A percentile compares a stretch with the other conserved stretches of the same genome.
phyloP scores from a whole-genome alignment of 495 filamentous ascomycete species.

The Xylaria telfairii region DNA sequence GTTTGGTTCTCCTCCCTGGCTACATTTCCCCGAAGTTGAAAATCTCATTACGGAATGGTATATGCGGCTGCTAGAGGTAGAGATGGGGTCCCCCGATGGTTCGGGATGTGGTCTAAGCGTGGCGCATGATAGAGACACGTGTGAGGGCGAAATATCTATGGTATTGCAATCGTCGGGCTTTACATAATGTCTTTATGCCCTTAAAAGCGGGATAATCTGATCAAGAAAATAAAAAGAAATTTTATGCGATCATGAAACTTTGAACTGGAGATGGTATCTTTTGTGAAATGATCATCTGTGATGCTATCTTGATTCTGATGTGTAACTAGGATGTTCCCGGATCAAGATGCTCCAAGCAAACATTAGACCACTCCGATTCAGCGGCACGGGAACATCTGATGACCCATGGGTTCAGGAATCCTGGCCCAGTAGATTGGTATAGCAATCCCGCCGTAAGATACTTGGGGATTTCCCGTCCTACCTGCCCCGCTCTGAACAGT shows the following conservation, averaged over 20 bases:
- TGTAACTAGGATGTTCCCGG: not conserved
- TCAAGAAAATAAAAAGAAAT: not conserved
- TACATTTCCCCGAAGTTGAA: slow-evolving; percentile 20
- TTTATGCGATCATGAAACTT: not conserved
- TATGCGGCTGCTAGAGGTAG: slow-evolving; percentile 24
- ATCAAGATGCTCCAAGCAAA: not conserved
- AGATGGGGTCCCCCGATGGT: slow-evolving; percentile 14
- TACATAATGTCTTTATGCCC: slow-evolving; percentile 6
- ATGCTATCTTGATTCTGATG: no score
- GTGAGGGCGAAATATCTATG: slow-evolving; percentile 9
- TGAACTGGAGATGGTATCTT: no score
- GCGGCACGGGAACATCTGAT: not conserved
- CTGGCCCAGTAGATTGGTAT: no score
- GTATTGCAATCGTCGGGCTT: not conserved
- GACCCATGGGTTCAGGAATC: no score
- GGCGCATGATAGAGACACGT: slow-evolving; percentile 24
- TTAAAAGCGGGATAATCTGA: slow-evolving; percentile 14
- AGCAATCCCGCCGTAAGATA: no score
- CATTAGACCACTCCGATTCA: not conserved
- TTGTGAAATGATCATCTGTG: no score
- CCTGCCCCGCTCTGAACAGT: no score
- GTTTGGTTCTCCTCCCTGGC: slow-evolving; percentile 5
- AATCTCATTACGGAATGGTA: slow-evolving; percentile 24
- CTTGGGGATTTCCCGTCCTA: no score
- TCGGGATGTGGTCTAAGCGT: slow-evolving; percentile 16